Percentiles rank a stretch among this genome's conserved stretches.
Conservation (phyloP, 1,284 basidiomycete species). For the Sporisorium iseilematis-ciliati region DNA sequence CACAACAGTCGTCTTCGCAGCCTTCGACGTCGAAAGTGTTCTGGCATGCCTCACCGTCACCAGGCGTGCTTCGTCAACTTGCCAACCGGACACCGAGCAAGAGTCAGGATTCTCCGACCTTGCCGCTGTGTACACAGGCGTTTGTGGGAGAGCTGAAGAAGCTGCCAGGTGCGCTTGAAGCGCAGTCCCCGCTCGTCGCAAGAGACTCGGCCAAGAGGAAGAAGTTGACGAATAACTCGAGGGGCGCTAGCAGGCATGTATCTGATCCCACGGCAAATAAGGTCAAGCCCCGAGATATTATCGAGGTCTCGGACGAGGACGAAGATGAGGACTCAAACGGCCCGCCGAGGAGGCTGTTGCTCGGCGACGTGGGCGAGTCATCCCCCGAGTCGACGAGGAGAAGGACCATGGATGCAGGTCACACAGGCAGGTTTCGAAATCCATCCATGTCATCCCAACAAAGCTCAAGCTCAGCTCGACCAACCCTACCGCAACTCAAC, state of each 20-base stretch:
- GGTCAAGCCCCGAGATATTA: slow-evolving; percentile 15
- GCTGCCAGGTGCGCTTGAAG: slow-evolving; percentile 30
- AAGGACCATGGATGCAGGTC: slow-evolving; percentile 38
- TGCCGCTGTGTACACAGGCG: slow-evolving; percentile 49
- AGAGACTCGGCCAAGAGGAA: slow-evolving; percentile 32
- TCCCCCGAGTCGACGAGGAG: slow-evolving; percentile 44
- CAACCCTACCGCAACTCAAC: neutral
- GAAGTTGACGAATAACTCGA: slow-evolving; percentile 17
- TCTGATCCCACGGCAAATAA: slow-evolving; percentile 23
- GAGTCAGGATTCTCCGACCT: slow-evolving; percentile 42
- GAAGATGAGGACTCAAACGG: slow-evolving; percentile 16
- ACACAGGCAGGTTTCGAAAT: slow-evolving; percentile 38
- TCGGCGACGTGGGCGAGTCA: slow-evolving; percentile 38
- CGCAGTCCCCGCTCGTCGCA: slow-evolving; percentile 37
- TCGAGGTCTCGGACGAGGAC: slow-evolving; percentile 28
- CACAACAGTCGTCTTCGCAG: slow-evolving; percentile 48
- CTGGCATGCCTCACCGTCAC: slow-evolving; percentile 53
- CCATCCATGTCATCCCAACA: slow-evolving; percentile 9
- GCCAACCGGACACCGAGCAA: slow-evolving; percentile 36
- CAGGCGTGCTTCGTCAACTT: slow-evolving; percentile 33
- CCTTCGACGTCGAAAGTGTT: slow-evolving; percentile 50
- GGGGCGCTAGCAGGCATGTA: slow-evolving; percentile 13
- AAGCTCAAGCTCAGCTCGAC: slow-evolving; percentile 3
- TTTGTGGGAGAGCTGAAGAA: slow-evolving; percentile 51
- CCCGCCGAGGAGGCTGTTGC: slow-evolving; percentile 26